These are phyloP conservation scores for Wickerhamomyces queroliae DNA, from an alignment of 805 yeast genomes.

Conservation along the genomic window DNA sequence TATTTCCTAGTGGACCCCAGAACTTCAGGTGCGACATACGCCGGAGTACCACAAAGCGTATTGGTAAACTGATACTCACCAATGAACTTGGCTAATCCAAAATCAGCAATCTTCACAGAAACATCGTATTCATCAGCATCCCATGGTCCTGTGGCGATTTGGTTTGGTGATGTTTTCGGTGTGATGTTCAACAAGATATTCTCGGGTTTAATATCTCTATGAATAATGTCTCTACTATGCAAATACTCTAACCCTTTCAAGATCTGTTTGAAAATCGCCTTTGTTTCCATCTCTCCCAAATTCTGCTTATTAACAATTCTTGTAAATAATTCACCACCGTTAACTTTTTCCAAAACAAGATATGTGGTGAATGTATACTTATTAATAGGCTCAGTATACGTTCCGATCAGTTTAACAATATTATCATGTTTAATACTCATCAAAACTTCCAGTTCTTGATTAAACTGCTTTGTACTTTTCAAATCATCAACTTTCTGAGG, in stretches of 20 bases:
- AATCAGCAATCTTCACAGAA: conserved; percentile 74
- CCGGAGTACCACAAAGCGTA: conserved; percentile 83
- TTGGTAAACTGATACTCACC: conserved; percentile 72
- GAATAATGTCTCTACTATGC: conserved; percentile 67
- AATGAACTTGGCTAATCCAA: conserved; percentile 58
- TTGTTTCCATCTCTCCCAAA: conserved; percentile 56
- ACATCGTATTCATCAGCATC: conserved; percentile 52
- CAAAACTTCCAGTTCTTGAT: conserved; percentile 63
- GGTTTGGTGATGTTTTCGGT: conserved; percentile 28
- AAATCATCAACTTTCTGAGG: conserved; percentile 40
- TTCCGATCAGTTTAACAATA: conserved; percentile 58
- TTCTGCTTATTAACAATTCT: conserved; percentile 61
- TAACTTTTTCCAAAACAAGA: conserved; percentile 66
- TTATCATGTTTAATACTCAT: conserved; percentile 64
- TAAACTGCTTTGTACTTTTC: conserved; percentile 37
- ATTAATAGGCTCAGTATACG: conserved; percentile 49
- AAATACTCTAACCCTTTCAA: conserved; percentile 59
- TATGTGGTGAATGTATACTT: conserved; percentile 40
- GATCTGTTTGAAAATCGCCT: conserved; percentile 57
- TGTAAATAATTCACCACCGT: conserved; percentile 72
- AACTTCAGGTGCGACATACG: conserved; percentile 83
- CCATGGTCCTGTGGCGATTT: conserved; percentile 34
- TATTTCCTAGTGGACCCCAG: conserved; percentile 45
- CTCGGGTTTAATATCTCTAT: conserved; percentile 77
- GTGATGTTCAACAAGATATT: conserved; percentile 52